Base-by-base conservation (phyloP, 106 monocot genomes). In the Ottelia alismoides region DNA sequence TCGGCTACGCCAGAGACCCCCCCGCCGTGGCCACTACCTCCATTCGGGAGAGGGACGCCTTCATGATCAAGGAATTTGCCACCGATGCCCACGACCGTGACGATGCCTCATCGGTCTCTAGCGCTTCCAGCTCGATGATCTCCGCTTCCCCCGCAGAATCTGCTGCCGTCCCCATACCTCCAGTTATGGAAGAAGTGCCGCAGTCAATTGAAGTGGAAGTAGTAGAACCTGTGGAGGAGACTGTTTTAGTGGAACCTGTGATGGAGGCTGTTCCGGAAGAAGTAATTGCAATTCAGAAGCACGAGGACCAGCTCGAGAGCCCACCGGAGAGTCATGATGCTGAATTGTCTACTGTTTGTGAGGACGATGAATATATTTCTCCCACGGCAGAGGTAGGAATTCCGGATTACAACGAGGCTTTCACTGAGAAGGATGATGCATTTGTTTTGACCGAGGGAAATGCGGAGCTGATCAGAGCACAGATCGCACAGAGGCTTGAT, bases 1-100 rank as follows among this genome's bases (percentile, higher is more conserved):
- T 98, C 47, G 96, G 96, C 3, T 98, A 98, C 64, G 89, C 67
- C 65, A 73, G 89, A 11, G 81, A 78, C 21, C 9, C 65, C 14
- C 51, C 63, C 10, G 29, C 49, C 4, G 46, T 3, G 11, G 40
- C 40, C 6, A 43, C 40, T 7, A 43, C 40, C n/a, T n/a, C n/a
- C n/a, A n/a, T n/a, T n/a, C n/a, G n/a, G n/a, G n/a, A n/a, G n/a
- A n/a, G n/a, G n/a, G n/a, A n/a, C n/a, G n/a, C n/a, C n/a, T n/a
- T n/a, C n/a, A n/a, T n/a, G n/a, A n/a, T n/a, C n/a, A 20, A 40
- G 31, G 19, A n/a, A 35, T 57, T 26, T 3, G 14, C 49, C 25
- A 21, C 19, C 22, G 27, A 14, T 14, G 44, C 24, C 49, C 61
- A n/a, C n/a, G n/a, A n/a, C n/a, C n/a, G n/a, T n/a, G n/a, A n/a